A percentile compares a stretch with the other conserved stretches of the same genome.
Conservation (phyloP, 1,284 basidiomycete species). For the Ceraceosorus guamensis region DNA sequence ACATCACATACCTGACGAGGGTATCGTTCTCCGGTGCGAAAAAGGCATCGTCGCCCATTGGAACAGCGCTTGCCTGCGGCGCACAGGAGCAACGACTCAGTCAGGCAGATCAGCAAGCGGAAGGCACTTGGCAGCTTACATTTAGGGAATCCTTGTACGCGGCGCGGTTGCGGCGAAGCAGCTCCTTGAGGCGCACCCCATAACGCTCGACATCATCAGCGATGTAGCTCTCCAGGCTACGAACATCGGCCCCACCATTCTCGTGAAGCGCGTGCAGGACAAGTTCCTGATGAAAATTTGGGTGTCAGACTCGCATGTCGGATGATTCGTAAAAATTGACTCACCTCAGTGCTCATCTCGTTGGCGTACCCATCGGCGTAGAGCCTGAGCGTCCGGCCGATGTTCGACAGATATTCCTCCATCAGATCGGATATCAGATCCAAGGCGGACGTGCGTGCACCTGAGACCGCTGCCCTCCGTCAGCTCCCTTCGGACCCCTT, state of each 20-base stretch:
- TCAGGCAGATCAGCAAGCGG: too few species aligned
- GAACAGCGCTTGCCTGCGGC: background rate
- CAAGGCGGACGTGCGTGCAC: conserved; percentile 53
- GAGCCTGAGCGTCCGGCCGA: conserved; percentile 76
- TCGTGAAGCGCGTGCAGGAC: conserved; percentile 81
- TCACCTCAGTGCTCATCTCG: conserved; percentile 73
- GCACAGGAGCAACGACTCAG: background rate
- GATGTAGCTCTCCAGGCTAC: conserved; percentile 76
- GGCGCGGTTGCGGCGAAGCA: conserved; percentile 74
- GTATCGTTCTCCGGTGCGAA: background rate
- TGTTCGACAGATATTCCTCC: conserved; percentile 72
- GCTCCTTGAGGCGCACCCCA: conserved; percentile 65
- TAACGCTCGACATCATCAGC: conserved; percentile 80
- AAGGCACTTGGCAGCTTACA: too few species aligned
- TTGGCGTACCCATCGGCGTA: conserved; percentile 71
- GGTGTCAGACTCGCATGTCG: conserved; percentile 1
- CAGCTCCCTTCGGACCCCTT: too few species aligned
- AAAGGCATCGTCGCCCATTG: background rate
- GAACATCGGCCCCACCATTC: conserved; percentile 67
- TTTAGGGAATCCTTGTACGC: conserved; percentile 67
- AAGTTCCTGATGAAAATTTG: conserved; percentile 62
- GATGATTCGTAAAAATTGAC: conserved; percentile 24
- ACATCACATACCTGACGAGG: conserved; percentile 3
- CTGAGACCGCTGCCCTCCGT: too few species aligned
- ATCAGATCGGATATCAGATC: conserved; percentile 74